Evolutionary conservation across 179 eudicot species (phyloP), one percentile per base, ranked within the genome.

Genomic region (Silene coronaria): DNA sequence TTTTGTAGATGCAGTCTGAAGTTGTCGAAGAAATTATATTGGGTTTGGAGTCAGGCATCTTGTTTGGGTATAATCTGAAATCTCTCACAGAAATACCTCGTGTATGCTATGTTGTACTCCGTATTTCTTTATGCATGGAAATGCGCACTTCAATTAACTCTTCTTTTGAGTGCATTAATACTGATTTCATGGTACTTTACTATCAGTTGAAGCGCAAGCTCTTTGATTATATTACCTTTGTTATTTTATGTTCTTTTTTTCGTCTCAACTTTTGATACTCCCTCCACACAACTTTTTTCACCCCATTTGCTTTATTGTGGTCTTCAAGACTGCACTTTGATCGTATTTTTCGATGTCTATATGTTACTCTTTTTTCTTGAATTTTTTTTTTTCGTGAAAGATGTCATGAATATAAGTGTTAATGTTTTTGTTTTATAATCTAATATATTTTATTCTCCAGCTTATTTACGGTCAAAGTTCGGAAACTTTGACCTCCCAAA

Each of bases 31-130:
- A 95, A 80, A 89, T 95, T 75, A 95, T 92, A 69, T 88, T 87
- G 64, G 99, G 97, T 45, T 79, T 93, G 86, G 96, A 95, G 82
- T 93, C 99, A 9, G 97, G 99, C 82, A 88, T 95, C 81, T 85
- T 95, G 75, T 93, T 95, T 74, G 97, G 99, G 99, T 92, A 95
- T 60, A 27, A 34, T 57, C 68, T 45, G 24, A 42, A 1, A 38
- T 65, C 74, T 72, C 76, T 60, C 69, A 11, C 14, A 46, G 21
- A 46, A 75, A 19, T 30, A 21, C 38, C 19, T n/a, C 14, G 51
- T 38, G 23, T 71, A 22, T 63, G 34, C 45, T 45, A 9, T 51
- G 51, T 42, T 58, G 27, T 16, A 14, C 13, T 53, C 58, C 38
- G 27, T 16, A 14, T 19, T 53, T 65, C 38, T 28, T 17, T 71